Base-by-base conservation (phyloP, 2,329 filamentous ascomycete genomes). In the Didymella lethalis region DNA sequence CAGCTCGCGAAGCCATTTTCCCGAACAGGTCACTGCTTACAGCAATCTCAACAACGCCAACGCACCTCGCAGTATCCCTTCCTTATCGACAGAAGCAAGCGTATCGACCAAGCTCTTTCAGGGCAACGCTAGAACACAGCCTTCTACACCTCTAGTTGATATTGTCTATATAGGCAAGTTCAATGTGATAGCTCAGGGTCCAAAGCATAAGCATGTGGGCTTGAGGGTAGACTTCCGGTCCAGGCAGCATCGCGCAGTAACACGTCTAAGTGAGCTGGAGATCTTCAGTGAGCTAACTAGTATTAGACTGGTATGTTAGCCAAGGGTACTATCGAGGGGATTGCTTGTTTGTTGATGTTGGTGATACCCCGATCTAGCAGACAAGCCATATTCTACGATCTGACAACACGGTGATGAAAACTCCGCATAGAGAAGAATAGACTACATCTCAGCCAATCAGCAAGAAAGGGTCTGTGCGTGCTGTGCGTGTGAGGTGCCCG, bases 281-380 rank as follows among this genome's bases (percentile, higher is more conserved):
- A 61, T 50, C 55, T 61, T 61, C 55, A 61, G 59, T 61, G 59
- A 38, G 38, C 11, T 48, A 48, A 38, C 20, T n/a, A 23, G 57
- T 78, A 76, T 78, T 78, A 78, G 76, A 78, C 76, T 77, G 70
- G 77, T 74, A 76, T 78, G 75, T 78, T 78, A 77, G 78, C 75
- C 75, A 78, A 77, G 75, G 79, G 78, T 76, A 79, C 75, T 73
- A 76, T 47, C 8, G 18, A 8, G 25, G 20, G 11, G 14, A 25
- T 41, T 40, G 36, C 20, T 8, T 14, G 11, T 20, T 25, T 41
- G 38, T 14, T 14, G 20, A 6, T 25, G 20, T 18, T 41, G 20
- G 11, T 20, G 20, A 38, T 7, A n/a, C 10, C n/a, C 31, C 4
- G 11, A 34, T 31, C 29, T 31, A 11, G 29, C 8, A 11, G 29